These are phyloP conservation scores for Blepharisma stoltei DNA, from an alignment of 73 alveolate genomes.

Conservation along the genomic window DNA sequence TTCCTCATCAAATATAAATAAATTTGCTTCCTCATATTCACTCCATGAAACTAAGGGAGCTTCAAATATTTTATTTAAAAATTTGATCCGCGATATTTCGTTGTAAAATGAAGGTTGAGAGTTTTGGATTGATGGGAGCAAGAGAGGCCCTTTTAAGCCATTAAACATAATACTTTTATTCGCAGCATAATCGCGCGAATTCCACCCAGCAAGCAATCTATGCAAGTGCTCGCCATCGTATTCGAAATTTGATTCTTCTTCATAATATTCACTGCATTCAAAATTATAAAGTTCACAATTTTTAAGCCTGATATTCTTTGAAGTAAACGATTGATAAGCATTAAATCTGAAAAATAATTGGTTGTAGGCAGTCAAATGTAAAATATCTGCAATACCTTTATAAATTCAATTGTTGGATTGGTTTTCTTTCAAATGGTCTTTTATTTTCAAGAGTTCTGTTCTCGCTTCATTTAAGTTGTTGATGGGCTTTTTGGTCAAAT, in stretches of 20 bases:
- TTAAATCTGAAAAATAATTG: background rate
- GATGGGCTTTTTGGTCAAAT: background rate
- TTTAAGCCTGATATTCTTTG: background rate
- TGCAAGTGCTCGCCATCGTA: background rate
- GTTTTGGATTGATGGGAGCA: background rate
- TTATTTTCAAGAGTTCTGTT: background rate
- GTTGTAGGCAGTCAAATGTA: conserved; percentile 1
- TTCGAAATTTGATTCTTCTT: background rate
- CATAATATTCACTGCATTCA: background rate
- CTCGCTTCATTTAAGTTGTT: background rate
- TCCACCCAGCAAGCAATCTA: background rate
- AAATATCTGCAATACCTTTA: conserved; percentile 9
- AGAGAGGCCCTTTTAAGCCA: conserved; percentile 10
- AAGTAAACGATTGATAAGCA: background rate
- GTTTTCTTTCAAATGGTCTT: background rate
- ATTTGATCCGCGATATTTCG: background rate
- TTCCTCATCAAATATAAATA: too few relatives aligned
- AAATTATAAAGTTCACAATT: background rate
- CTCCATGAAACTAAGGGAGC: background rate
- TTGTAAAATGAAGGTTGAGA: background rate
- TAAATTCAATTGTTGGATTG: background rate
- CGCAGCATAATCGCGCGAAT: too few relatives aligned
- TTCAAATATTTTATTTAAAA: background rate
- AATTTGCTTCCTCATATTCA: background rate
- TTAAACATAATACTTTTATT: too few relatives aligned